Conservation (phyloP, 1,139 yeast genomes). For the Scheffersomyces insectosa region DNA sequence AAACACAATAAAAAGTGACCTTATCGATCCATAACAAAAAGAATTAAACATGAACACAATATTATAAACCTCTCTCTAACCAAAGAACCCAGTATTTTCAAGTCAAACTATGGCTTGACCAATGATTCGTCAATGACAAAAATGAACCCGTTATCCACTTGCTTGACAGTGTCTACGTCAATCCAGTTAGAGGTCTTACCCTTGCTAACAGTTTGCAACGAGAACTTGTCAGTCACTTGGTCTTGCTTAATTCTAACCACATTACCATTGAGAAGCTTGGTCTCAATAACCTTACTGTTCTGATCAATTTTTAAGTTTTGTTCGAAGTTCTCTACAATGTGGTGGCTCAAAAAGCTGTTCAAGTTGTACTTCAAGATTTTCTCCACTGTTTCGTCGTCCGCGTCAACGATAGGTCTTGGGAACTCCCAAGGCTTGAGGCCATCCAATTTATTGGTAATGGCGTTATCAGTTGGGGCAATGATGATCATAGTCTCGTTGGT, state of each 20-base stretch:
- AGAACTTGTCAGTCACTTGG: slow-evolving; percentile 33
- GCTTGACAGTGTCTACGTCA: slow-evolving; percentile 40
- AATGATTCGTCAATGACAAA: slow-evolving; percentile 19
- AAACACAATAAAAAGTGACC: too few species aligned
- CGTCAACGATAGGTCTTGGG: slow-evolving; percentile 44
- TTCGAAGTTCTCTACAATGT: slow-evolving; percentile 38
- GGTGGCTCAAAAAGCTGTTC: slow-evolving; percentile 53
- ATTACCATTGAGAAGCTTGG: slow-evolving; percentile 42
- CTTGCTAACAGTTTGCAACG: slow-evolving; percentile 30
- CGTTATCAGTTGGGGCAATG: slow-evolving; percentile 62
- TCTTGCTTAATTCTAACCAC: slow-evolving; percentile 42
- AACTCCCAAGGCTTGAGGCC: slow-evolving; percentile 69
- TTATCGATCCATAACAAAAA: neutral
- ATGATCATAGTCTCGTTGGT: slow-evolving; percentile 42
- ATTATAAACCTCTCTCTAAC: neutral
- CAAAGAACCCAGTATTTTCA: neutral
- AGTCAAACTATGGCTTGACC: slow-evolving; percentile 7
- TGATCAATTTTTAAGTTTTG: slow-evolving; percentile 18
- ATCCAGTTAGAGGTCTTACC: slow-evolving; percentile 20
- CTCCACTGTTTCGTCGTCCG: slow-evolving; percentile 40
- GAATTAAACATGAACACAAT: slow-evolving; percentile 1
- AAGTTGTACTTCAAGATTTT: slow-evolving; percentile 46
- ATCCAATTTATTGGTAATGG: slow-evolving; percentile 38
- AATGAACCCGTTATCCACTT: slow-evolving; percentile 61
- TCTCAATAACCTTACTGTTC: slow-evolving; percentile 22